phyloP scores from a whole-genome alignment of 148 eudicot species.

The Dysphania ambrosioides region DNA sequence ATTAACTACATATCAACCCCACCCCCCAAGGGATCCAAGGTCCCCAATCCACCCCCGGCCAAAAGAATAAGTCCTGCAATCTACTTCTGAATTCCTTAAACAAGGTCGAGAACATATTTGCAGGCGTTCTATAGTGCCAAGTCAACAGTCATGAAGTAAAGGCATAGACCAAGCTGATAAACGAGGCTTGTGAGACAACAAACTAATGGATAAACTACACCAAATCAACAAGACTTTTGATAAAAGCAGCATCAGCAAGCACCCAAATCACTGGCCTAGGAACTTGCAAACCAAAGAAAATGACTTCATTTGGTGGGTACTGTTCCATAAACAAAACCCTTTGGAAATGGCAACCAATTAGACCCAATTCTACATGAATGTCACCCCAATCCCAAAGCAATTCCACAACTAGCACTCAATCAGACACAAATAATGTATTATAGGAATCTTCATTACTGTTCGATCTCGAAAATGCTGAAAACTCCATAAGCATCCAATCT shows the following conservation, averaged over 20 bases:
- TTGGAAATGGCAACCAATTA: background rate
- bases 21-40: too few relatives aligned
- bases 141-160: background rate
- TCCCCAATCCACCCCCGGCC: background rate
- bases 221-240: background rate
- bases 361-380: conserved; percentile 13
- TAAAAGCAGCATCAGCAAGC: background rate
- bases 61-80: background rate
- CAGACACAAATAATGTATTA: conserved; percentile 1
- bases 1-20: background rate
- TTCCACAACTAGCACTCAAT: background rate
- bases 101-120: background rate
- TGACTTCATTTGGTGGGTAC: conserved; percentile 1
- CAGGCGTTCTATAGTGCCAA: background rate
- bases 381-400: conserved; percentile 5
- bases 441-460: conserved; percentile 2
- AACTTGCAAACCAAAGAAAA: conserved; percentile 3
- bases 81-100: background rate
- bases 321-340: conserved; percentile 4
- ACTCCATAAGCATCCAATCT: conserved; percentile 14
- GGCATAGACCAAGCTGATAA: background rate
- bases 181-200: background rate
- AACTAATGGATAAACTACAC: background rate
- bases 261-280: background rate
- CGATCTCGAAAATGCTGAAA: conserved; percentile 22